Percentiles rank a stretch among this genome's conserved stretches.
Evolutionary conservation across 2,329 filamentous ascomycete genomes (phyloP).

Genomic region (Aureobasidium sp.): DNA sequence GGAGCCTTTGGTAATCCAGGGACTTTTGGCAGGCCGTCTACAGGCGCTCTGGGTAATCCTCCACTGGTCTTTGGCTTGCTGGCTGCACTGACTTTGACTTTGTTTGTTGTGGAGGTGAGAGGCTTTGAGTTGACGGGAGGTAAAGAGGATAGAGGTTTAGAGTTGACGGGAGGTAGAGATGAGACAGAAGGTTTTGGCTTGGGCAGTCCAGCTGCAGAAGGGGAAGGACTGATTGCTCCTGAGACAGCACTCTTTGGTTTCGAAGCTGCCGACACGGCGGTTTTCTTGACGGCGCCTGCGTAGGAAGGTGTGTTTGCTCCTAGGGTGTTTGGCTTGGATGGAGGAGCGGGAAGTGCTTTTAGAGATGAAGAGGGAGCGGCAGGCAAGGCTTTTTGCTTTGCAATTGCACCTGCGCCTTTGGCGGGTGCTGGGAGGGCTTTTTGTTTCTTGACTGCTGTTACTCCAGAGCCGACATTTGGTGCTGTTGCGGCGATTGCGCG

Average conservation of each 20-base stretch:
- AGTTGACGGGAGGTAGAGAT: background rate
- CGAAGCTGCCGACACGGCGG: background rate
- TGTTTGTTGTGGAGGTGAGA: background rate
- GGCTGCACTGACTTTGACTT: constrained; percentile 16
- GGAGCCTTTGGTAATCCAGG: background rate
- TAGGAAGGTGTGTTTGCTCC: background rate
- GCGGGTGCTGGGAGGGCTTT: constrained; percentile 12
- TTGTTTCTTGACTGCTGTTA: constrained; percentile 12
- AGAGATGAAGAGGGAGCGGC: too few species aligned
- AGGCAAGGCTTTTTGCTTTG: background rate
- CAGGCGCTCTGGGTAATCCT: constrained; percentile 4
- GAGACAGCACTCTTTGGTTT: background rate
- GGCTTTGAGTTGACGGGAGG: background rate
- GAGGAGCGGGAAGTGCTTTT: constrained; percentile 7
- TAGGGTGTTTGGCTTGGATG: constrained; percentile 16
- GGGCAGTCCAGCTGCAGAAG: background rate
- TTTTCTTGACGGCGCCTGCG: background rate
- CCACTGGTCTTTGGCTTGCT: constrained; percentile 14
- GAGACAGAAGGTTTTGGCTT: background rate
- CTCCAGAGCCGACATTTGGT: constrained; percentile 20
- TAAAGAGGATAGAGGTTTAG: background rate
- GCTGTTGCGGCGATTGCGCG: constrained; percentile 23
- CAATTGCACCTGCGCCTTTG: constrained; percentile 11
- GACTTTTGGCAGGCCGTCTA: background rate
- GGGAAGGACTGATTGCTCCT: background rate